Conservation (phyloP, 371 early-diverging fungal genomes). For the Thermomucor indicae-seudaticae region DNA sequence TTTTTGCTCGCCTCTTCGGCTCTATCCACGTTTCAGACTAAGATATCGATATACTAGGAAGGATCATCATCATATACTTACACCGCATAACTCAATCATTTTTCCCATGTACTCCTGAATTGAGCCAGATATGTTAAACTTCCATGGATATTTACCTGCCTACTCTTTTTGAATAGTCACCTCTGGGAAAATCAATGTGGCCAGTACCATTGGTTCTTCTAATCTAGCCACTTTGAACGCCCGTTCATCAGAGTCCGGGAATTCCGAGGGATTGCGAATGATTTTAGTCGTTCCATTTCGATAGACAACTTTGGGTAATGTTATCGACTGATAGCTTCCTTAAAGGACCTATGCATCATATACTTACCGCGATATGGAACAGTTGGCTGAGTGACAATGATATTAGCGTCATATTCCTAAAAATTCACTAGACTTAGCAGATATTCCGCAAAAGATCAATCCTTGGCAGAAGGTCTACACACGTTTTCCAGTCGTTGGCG, state of each 20-base stretch:
- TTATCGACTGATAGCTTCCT: neutral
- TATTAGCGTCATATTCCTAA: constrained; percentile 85
- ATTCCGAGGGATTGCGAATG: constrained; percentile 89
- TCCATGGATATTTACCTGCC: too few relatives aligned
- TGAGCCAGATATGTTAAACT: too few relatives aligned
- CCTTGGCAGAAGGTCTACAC: too few relatives aligned
- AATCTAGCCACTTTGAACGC: constrained; percentile 60
- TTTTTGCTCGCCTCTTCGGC: constrained; percentile 76
- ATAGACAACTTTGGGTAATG: constrained; percentile 37
- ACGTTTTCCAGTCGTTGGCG: constrained; percentile 89
- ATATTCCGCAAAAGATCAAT: too few relatives aligned
- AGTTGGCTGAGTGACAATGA: constrained; percentile 91
- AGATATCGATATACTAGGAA: neutral
- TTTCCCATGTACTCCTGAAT: constrained; percentile 81
- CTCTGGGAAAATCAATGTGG: constrained; percentile 90
- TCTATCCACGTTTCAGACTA: constrained; percentile 20
- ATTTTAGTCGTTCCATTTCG: constrained; percentile 52
- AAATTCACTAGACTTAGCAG: too few relatives aligned
- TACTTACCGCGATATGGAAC: constrained; percentile 79
- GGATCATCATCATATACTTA: constrained; percentile 26
- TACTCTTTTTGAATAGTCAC: too few relatives aligned
- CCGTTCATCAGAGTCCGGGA: constrained; percentile 77
- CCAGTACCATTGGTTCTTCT: constrained; percentile 90
- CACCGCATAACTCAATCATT: constrained; percentile 87
- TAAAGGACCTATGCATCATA: neutral